Conservation (phyloP, 2,329 filamentous ascomycete genomes). For the Shiraia bambusicola region DNA sequence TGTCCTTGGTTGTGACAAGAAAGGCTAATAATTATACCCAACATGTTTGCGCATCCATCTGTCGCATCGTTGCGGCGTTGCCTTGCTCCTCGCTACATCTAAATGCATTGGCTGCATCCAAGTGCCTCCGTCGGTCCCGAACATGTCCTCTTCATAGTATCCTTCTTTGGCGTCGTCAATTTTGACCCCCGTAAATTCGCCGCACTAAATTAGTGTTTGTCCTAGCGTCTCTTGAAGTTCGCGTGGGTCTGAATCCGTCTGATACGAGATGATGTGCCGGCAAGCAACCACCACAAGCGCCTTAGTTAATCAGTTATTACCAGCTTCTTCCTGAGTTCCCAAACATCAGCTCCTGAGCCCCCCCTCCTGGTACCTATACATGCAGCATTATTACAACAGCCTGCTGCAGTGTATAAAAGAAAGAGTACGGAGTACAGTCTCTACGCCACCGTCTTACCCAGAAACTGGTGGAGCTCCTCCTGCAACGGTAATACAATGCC, state of each 20-base stretch:
- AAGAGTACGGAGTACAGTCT: no score
- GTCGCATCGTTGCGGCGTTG: no score
- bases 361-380: no score
- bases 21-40: no score
- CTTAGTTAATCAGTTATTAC: no score
- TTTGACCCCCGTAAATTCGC: slow-evolving; percentile 8
- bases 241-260: slow-evolving; percentile 31
- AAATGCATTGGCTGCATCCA: neutral
- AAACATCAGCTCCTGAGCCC: no score
- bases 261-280: slow-evolving; percentile 30
- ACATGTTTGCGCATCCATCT: no score
- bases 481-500: slow-evolving; percentile 42
- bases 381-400: no score
- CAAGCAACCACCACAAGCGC: no score
- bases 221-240: slow-evolving; percentile 29
- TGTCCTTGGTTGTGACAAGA: no score
- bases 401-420: no score
- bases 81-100: neutral
- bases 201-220: slow-evolving; percentile 26
- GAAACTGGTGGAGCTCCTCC: slow-evolving; percentile 40
- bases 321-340: no score
- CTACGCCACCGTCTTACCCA: slow-evolving; percentile 30
- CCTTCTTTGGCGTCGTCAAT: slow-evolving; percentile 3
- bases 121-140: neutral
- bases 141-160: neutral